These are phyloP conservation scores for Lactifluus subvellereus DNA, from an alignment of 768 basidiomycete genomes.

Conservation along the genomic window DNA sequence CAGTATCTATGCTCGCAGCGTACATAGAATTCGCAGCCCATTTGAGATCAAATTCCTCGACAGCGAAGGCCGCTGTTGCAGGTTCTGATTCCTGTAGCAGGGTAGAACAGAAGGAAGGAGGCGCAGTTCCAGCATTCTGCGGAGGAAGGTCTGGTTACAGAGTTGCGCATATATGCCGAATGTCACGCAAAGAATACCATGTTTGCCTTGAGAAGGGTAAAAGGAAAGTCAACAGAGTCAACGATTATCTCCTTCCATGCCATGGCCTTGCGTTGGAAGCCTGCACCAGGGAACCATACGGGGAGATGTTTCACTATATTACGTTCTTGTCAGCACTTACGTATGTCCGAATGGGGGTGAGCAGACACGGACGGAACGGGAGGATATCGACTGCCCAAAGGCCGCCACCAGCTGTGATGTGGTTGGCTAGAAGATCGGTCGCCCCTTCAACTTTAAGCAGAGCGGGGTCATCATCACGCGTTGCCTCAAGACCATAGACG, in stretches of 20 bases:
- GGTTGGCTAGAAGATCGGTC: conserved; percentile 38
- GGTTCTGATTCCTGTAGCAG: conserved; percentile 46
- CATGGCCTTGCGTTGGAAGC: conserved; percentile 55
- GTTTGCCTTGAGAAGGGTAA: conserved; percentile 48
- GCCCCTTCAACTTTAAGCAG: conserved; percentile 40
- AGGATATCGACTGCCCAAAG: conserved; percentile 41
- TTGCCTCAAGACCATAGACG: conserved; percentile 54
- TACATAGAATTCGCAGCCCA: conserved; percentile 88
- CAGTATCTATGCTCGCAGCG: conserved; percentile 56
- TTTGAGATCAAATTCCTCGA: conserved; percentile 60
- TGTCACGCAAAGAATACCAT: conserved; percentile 39
- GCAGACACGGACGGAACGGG: conserved; percentile 30
- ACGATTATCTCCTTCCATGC: conserved; percentile 60
- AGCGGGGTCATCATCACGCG: conserved; percentile 37
- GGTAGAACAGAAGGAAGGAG: conserved; percentile 41
- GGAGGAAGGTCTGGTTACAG: background rate
- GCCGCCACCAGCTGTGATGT: conserved; percentile 39
- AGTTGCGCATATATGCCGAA: conserved; percentile 41
- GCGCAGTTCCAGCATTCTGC: conserved; percentile 36
- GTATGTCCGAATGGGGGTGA: conserved; percentile 20
- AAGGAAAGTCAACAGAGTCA: conserved; percentile 60
- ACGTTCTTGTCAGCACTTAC: background rate
- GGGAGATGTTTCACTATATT: conserved; percentile 50
- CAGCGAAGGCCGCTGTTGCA: conserved; percentile 26
- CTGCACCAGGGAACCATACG: conserved; percentile 59